Evolutionary conservation across 108 stramenopile species (phyloP).

Genomic region (Nitzschia palea): DNA sequence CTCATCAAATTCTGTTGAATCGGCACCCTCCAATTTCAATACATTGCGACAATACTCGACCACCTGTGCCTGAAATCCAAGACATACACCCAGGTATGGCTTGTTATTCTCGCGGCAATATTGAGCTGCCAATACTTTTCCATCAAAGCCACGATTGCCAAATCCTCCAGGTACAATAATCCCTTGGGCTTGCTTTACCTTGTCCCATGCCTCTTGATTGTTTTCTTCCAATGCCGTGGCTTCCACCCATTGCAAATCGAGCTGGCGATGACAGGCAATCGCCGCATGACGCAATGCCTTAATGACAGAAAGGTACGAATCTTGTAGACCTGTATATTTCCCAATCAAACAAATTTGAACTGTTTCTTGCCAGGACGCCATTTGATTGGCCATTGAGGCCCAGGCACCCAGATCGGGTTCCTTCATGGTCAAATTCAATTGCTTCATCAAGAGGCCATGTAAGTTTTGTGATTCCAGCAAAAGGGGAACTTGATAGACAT

Average conservation of each 20-base stretch:
- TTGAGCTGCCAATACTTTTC: constrained; percentile 91
- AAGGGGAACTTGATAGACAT: constrained; percentile 98
- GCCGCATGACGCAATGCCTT: constrained; percentile 97
- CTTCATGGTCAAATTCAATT: constrained; percentile 67
- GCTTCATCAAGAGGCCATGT: constrained; percentile 66
- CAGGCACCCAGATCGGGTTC: constrained; percentile 81
- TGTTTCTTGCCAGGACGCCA: constrained; percentile 72
- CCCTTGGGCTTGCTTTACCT: constrained; percentile 71
- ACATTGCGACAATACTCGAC: constrained; percentile 96
- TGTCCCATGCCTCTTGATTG: constrained; percentile 74
- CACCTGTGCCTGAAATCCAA: constrained; percentile 97
- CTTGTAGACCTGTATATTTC: constrained; percentile 95
- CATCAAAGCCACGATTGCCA: constrained; percentile 88
- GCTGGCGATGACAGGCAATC: constrained; percentile 82
- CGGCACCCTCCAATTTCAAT: constrained; percentile 79
- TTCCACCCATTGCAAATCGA: constrained; percentile 96
- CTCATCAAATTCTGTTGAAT: constrained; percentile 95
- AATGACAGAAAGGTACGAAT: constrained; percentile 95
- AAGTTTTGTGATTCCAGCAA: constrained; percentile 91
- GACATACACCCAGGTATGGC: constrained; percentile 95
- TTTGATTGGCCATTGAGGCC: constrained; percentile 83
- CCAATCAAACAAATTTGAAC: constrained; percentile 96
- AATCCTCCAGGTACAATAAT: constrained; percentile 97
- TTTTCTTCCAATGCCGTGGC: constrained; percentile 85
- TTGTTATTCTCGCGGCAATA: constrained; percentile 81